Percentiles rank a stretch among this genome's conserved stretches.
These are phyloP conservation scores for Ogataea corticis DNA, from an alignment of 805 yeast species.

Conservation along the genomic window DNA sequence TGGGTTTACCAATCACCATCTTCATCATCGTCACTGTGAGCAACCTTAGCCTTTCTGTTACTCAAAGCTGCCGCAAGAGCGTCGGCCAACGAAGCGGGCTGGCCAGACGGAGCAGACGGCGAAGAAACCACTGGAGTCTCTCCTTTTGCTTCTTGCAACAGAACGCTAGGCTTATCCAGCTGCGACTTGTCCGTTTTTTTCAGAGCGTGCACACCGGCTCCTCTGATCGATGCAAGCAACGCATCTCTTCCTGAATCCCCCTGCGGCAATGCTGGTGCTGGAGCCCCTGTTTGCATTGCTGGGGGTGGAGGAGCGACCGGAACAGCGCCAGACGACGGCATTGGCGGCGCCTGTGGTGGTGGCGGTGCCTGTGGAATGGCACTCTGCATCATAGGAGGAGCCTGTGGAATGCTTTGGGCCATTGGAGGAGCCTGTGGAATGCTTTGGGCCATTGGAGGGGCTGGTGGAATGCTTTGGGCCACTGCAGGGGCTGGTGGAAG, in stretches of 20 bases:
- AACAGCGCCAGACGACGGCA: constrained; percentile 26
- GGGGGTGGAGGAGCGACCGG: constrained; percentile 36
- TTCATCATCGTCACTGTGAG: constrained; percentile 80
- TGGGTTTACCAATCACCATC: constrained; percentile 75
- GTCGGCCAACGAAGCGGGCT: constrained; percentile 74
- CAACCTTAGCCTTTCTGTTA: constrained; percentile 78
- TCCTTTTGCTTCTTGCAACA: constrained; percentile 72
- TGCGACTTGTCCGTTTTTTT: constrained; percentile 81
- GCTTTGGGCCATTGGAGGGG: constrained; percentile 28
- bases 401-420: constrained; percentile 16
- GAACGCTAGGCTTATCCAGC: constrained; percentile 73
- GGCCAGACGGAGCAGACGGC: constrained; percentile 37
- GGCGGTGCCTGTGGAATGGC: constrained; percentile 17
- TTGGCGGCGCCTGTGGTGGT: constrained; percentile 30
- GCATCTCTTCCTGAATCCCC: constrained; percentile 74
- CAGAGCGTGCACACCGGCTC: constrained; percentile 70
- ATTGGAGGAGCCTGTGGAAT: constrained; percentile 19
- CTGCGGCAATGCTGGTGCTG: constrained; percentile 39
- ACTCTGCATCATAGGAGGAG: constrained; percentile 32
- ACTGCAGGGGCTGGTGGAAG: constrained; percentile 32
- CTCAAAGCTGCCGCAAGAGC: constrained; percentile 86
- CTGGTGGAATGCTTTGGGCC: constrained; percentile 13
- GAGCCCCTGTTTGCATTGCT: constrained; percentile 35
- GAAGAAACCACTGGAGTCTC: constrained; percentile 46
- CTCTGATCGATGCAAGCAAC: constrained; percentile 80